Evolutionary conservation across 106 monocot species (phyloP), one percentile per base, ranked within the genome.

Genomic region (Agapanthus africanus): DNA sequence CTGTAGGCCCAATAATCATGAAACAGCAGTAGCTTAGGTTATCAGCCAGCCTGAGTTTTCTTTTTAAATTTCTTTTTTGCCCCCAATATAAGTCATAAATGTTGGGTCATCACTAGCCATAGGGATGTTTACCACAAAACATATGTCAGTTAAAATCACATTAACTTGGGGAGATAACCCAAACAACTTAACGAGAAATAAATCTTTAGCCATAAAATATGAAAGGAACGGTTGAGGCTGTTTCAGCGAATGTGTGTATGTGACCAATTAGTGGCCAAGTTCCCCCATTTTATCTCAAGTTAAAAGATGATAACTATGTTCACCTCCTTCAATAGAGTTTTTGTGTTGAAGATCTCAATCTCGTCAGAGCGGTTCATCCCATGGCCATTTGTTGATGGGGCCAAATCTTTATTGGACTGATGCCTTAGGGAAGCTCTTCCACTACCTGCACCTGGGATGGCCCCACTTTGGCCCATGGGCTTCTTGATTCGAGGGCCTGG

Each of bases 321-420:
- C 71, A 91, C 95, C 91, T 95, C 84, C 74, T 84, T 86, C 23
- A 95, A 65, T 40, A 95, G 44, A 40, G 60, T 78, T 0, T 82
- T 84, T 11, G 88, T 95, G 70, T 88, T 60, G 69, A 83, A 82
- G 69, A 95, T 82, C 36, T 88, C 79, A 36, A 95, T 84, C 46
- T 84, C 75, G 59, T 70, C 84, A 28, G 73, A 66, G 25, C 40
- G 25, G 54, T 82, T 87, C 71, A 80, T 79, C 10, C 75, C 73
- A 26, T 38, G 67, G 15, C 80, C 78, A 80, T 95, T 91, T 49
- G 78, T 83, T 54, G 78, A 50, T 59, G 68, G 34, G 1, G 50
- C 32, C 16, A 73, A 49, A 60, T 88, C 76, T 77, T 88, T 79
- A 65, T 73, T 85, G 4, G 71, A 59, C 27, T 75, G 76, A 47